Evolutionary conservation across 2,329 filamentous ascomycete genomes (phyloP), one percentile per base, ranked within the genome.

Genomic region (Aureobasidium sp.): DNA sequence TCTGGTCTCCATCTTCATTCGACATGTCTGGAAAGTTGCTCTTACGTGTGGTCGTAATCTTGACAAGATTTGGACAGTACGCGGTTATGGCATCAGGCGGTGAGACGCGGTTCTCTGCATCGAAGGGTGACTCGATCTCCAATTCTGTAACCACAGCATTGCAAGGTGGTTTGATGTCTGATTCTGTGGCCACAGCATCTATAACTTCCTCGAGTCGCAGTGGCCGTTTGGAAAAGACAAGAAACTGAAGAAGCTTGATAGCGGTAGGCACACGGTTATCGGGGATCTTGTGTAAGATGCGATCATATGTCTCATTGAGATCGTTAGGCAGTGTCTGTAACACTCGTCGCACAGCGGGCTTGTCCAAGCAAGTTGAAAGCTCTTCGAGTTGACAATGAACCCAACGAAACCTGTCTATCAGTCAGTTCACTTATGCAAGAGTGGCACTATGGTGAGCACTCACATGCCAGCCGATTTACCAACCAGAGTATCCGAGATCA

Each of bases 341-440:
- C 10, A 51, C 11, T 14, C n/a, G 32, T 8, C 32, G 48, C 34
- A 51, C 32, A 16, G 48, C 32, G 14, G 48, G 10, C 21, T 51
- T 51, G 13, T 51, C 48, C 6, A 51, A 6, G 21, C 48, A 51
- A 3, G 6, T 10, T 4, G 32, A 51, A 11, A 51, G 32, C 5
- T 51, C 63, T 54, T 47, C 9, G n/a, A 45, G 59, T 41, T 32
- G 64, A 55, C 54, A 66, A 61, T 39, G 51, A 13, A 57, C 62
- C 25, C 37, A 67, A 49, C 25, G 61, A 41, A 45, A 48, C 21
- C 21, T 21, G 21, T 21, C 21, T 21, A 21, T 21, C 21, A 21
- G 21, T 21, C 21, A 21, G 21, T 21, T 21, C 21, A 21, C 21
- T 21, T 21, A 21, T 21, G 21, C 21, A 21, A 21, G 21, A 21